Percentiles rank a stretch among this genome's conserved stretches.
Evolutionary conservation across 805 yeast genomes (phyloP).

Genomic region (Teunomyces tritomae): DNA sequence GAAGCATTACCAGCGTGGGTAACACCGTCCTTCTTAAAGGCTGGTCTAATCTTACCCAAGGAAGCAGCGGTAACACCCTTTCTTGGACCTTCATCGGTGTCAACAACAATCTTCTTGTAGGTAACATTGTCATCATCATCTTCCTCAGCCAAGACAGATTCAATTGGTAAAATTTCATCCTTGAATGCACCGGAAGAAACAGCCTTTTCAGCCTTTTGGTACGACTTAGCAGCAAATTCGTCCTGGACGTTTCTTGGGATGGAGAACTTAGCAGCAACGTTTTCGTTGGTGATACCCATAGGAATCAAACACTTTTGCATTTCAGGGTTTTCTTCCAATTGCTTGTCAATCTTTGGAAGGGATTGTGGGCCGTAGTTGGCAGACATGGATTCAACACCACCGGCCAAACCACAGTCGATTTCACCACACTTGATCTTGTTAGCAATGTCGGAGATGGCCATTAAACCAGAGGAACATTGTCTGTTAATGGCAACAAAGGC

Average conservation of each 20-base stretch:
- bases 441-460: conserved; percentile 87
- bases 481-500: conserved; percentile 86
- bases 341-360: conserved; percentile 46
- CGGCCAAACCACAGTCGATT: conserved; percentile 86
- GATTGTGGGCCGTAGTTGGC: conserved; percentile 80
- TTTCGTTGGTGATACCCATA: conserved; percentile 96
- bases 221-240: conserved; percentile 83
- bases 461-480: conserved; percentile 92
- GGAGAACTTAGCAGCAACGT: conserved; percentile 67
- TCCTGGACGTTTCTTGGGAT: conserved; percentile 76
- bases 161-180: conserved; percentile 85
- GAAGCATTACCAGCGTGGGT: conserved; percentile 97
- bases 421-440: conserved; percentile 85
- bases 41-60: conserved; percentile 76
- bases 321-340: conserved; percentile 34
- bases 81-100: conserved; percentile 88
- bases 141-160: conserved; percentile 53
- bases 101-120: conserved; percentile 42
- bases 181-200: conserved; percentile 69
- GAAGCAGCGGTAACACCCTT: conserved; percentile 77
- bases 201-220: conserved; percentile 79
- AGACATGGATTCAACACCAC: conserved; percentile 96
- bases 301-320: conserved; percentile 78
- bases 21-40: conserved; percentile 78
- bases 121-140: conserved; percentile 55